Conservation (phyloP, 2,329 filamentous ascomycete species). For the Arthroderma sp. region DNA sequence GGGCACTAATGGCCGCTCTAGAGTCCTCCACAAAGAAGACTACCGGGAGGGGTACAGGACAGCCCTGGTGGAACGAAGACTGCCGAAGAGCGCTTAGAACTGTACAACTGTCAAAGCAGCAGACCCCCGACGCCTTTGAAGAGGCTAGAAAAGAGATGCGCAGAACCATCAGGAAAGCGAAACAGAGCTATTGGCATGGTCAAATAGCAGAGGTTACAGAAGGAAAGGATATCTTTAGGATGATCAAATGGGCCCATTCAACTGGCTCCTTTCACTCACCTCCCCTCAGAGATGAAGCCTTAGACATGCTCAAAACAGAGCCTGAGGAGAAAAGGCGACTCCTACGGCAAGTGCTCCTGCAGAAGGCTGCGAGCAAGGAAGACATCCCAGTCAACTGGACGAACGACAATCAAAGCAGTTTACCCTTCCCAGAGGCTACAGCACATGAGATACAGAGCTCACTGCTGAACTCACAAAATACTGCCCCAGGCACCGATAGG, state of each 20-base stretch:
- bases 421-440: neutral
- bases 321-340: neutral
- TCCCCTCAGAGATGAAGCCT: neutral
- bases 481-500: neutral
- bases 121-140: neutral
- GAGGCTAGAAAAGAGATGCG: conserved; percentile 1
- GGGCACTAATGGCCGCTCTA: neutral
- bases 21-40: neutral
- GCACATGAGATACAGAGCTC: neutral
- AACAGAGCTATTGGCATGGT: conserved; percentile 1
- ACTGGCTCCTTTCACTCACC: conserved; percentile 3
- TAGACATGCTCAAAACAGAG: neutral
- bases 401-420: neutral
- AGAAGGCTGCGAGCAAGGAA: neutral
- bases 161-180: neutral
- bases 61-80: neutral
- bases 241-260: conserved; percentile 3
- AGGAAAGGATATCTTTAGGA: conserved; percentile 2
- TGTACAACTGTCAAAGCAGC: neutral
- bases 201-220: neutral
- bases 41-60: neutral
- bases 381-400: neutral
- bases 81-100: neutral
- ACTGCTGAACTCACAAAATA: neutral
- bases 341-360: neutral